phyloP scores from a whole-genome alignment of 495 filamentous ascomycete genomes.

The Penicillium verhagenii region DNA sequence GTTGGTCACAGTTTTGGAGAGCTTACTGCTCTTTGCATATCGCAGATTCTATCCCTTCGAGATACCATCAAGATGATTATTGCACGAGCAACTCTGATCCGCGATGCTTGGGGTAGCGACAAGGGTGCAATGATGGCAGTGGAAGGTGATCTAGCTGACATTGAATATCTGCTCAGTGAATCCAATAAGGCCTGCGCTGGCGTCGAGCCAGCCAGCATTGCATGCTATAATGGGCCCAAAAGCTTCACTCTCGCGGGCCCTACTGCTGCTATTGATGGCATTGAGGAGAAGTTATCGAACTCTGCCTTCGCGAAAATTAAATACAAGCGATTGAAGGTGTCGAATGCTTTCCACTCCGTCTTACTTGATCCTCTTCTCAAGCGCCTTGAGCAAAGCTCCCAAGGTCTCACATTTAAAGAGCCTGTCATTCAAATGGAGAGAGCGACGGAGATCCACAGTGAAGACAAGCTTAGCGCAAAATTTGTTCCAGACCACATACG shows the following conservation, averaged over 20 bases:
- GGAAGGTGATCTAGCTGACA: slow-evolving; percentile 27
- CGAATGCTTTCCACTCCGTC: slow-evolving; percentile 53
- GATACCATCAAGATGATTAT: slow-evolving; percentile 43
- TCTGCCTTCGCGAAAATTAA: neutral
- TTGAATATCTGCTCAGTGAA: slow-evolving; percentile 12
- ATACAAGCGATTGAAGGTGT: slow-evolving; percentile 32
- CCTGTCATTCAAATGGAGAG: slow-evolving; percentile 32
- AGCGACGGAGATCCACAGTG: slow-evolving; percentile 19
- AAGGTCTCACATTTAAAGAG: slow-evolving; percentile 26
- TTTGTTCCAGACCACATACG: slow-evolving; percentile 47
- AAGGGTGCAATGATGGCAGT: slow-evolving; percentile 51
- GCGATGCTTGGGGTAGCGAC: slow-evolving; percentile 46
- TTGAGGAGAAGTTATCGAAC: neutral
- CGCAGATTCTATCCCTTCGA: slow-evolving; percentile 27
- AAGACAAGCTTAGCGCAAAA: slow-evolving; percentile 35
- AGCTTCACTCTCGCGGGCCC: slow-evolving; percentile 48
- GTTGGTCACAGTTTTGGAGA: slow-evolving; percentile 56
- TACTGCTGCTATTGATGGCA: slow-evolving; percentile 28
- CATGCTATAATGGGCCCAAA: slow-evolving; percentile 51
- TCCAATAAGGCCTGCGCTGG: neutral
- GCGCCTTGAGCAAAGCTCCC: slow-evolving; percentile 22
- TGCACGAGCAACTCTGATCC: slow-evolving; percentile 44
- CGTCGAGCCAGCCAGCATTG: slow-evolving; percentile 25
- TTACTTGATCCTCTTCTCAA: slow-evolving; percentile 41
- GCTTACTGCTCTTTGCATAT: slow-evolving; percentile 42